Evolutionary conservation across 1,139 yeast species (phyloP), one percentile per base, ranked within the genome.

Genomic region (Casaregolazyma suthepensis): DNA sequence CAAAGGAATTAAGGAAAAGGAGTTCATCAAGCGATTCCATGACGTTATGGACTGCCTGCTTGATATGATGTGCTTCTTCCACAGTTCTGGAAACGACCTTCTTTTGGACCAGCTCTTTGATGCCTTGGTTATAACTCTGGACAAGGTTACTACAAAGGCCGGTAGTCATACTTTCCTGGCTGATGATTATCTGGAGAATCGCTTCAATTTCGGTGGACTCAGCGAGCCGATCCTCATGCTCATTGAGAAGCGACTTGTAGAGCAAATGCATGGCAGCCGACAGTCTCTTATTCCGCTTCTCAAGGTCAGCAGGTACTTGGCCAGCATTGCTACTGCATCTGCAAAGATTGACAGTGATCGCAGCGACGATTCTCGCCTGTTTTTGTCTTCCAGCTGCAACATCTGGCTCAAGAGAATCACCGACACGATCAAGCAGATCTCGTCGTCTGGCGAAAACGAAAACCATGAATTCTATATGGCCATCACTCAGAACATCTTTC

Each of bases 11-110:
- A 68, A 66, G 9, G 60, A 61, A 10, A 55, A 56, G 10, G 69
- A 66, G 49, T 59, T 66, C 43, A 40, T 61, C 23, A 62, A 61
- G 58, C 59, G 62, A 43, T 65, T 62, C 58, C 68, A 65, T 26
- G 68, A 71, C 35, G 70, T 73, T 56, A 78, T 81, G 45, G 68
- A 78, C 55, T 77, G 79, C 56, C 52, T 66, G 38, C 59, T 67
- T 53, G 70, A 67, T 51, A 66, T 67, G 61, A 55, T 67, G 29
- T 56, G 65, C n/a, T 56, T 58, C 49, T 63, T 63, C 46, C 43
- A 57, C 26, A 54, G 57, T 17, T 52, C 58, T 19, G 68, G 65
- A 22, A 57, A 62, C 29, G 59, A 56, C 7, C 62, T 58, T 38
- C 57, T 65, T 50, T 61, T 64, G 50, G 57, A 59, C 46, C 62